Evolutionary conservation across 2,329 filamentous ascomycete species (phyloP).

Genomic region (Penicillium sp.): DNA sequence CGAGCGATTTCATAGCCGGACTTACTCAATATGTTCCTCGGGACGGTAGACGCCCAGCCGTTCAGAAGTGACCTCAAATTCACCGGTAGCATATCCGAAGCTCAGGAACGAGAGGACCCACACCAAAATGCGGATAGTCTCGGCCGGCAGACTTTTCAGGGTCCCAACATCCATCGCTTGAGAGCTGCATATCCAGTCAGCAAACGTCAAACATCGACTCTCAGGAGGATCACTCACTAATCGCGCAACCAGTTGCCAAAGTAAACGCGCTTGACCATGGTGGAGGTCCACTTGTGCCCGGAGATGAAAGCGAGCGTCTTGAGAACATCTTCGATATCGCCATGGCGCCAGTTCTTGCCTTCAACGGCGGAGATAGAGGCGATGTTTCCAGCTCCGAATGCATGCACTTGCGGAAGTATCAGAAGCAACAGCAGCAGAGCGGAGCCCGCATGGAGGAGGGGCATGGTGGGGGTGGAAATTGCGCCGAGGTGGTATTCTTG

Average conservation of each 20-base stretch:
- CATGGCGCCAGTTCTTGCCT: conserved; percentile 55
- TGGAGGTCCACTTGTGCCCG: conserved; percentile 80
- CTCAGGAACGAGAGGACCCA: conserved; percentile 80
- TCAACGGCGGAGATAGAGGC: conserved; percentile 52
- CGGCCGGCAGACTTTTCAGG: conserved; percentile 73
- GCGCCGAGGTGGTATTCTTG: not conserved
- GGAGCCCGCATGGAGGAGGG: conserved; percentile 27
- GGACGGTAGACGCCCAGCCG: conserved; percentile 77
- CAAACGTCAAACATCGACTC: not conserved
- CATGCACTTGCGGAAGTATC: conserved; percentile 41
- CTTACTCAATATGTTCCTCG: conserved; percentile 58
- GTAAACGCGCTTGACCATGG: conserved; percentile 74
- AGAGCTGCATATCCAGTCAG: conserved; percentile 46
- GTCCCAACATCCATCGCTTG: conserved; percentile 80
- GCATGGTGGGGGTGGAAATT: conserved; percentile 14
- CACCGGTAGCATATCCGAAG: conserved; percentile 80
- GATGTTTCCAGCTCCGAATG: conserved; percentile 50
- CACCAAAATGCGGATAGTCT: conserved; percentile 74
- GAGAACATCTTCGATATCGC: conserved; percentile 77
- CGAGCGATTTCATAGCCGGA: not conserved
- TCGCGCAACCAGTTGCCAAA: conserved; percentile 87
- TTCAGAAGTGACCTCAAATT: conserved; percentile 81
- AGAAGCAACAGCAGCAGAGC: conserved; percentile 40
- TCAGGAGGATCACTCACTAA: conserved; percentile 50
- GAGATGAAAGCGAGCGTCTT: conserved; percentile 73